Evolutionary conservation across 176 grass and related monocot species (phyloP).

Genomic region (Olyra latifolia): DNA sequence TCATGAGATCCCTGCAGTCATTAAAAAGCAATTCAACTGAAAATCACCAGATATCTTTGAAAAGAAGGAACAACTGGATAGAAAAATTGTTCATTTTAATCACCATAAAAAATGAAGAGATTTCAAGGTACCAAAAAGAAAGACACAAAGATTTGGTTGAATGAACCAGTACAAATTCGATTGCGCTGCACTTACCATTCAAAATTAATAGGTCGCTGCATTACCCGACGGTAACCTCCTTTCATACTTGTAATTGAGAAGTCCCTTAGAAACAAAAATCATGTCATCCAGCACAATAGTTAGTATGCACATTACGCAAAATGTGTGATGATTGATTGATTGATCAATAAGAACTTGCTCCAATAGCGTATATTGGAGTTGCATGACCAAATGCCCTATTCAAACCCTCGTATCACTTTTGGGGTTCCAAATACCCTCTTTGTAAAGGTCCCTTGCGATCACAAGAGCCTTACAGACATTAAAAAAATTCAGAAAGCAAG

Average conservation of each 20-base stretch:
- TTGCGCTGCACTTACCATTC: constrained; percentile 53
- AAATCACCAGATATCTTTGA: constrained; percentile 7
- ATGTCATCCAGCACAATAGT: constrained; percentile 7
- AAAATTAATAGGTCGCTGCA: constrained; percentile 74
- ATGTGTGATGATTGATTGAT: constrained; percentile 10
- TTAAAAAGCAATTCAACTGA: constrained; percentile 29
- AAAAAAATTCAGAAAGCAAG: constrained; percentile 4
- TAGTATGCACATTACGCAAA: neutral
- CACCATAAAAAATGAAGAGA: neutral
- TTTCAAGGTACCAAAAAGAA: constrained; percentile 20
- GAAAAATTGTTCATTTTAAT: constrained; percentile 10
- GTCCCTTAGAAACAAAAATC: constrained; percentile 57
- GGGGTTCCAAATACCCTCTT: neutral
- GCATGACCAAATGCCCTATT: constrained; percentile 14
- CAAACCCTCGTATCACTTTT: constrained; percentile 18
- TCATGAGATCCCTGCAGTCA: constrained; percentile 60
- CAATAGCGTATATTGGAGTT: too few relatives aligned
- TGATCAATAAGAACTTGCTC: constrained; percentile 16
- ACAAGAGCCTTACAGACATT: neutral
- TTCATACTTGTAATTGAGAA: constrained; percentile 89
- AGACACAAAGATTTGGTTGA: neutral
- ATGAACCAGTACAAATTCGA: neutral
- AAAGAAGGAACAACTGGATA: neutral
- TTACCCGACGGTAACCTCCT: constrained; percentile 81
- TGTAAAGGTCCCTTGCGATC: neutral